A percentile compares a stretch with the other conserved stretches of the same genome.
Evolutionary conservation across 2,329 filamentous ascomycete species (phyloP).

Genomic region (Colletotrichum destructivum): DNA sequence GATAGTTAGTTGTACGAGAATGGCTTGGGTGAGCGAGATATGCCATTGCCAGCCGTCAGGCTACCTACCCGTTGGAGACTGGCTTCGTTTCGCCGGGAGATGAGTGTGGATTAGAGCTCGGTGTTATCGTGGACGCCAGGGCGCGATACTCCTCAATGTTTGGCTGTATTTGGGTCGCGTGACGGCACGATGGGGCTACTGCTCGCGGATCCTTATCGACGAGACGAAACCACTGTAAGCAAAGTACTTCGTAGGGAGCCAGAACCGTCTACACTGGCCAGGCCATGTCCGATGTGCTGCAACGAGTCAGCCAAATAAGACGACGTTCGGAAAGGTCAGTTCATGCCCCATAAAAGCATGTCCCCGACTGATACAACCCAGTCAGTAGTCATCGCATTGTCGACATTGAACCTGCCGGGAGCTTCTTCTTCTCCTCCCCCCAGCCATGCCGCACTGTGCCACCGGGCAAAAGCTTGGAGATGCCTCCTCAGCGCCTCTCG

Average conservation of each 20-base stretch:
- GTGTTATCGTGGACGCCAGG: conserved; percentile 17
- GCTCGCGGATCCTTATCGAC: conserved; percentile 39
- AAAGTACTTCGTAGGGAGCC: background rate
- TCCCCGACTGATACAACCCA: conserved; percentile 23
- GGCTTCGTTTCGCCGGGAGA: conserved; percentile 41
- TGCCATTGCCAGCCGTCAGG: background rate
- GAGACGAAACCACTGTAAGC: conserved; percentile 8
- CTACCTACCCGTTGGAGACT: conserved; percentile 40
- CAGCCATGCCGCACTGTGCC: conserved; percentile 26
- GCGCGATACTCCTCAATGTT: conserved; percentile 12
- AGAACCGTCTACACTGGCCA: conserved; percentile 1
- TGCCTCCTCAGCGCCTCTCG: background rate
- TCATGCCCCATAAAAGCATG: conserved; percentile 27
- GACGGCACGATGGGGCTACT: conserved; percentile 22
- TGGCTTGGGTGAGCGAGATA: conserved; percentile 23
- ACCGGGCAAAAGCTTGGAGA: background rate
- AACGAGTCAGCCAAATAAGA: conserved; percentile 35
- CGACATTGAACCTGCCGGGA: conserved; percentile 15
- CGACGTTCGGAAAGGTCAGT: conserved; percentile 27
- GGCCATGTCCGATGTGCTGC: conserved; percentile 29
- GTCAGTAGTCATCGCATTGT: conserved; percentile 21
- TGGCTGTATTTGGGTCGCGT: conserved; percentile 34
- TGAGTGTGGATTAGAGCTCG: conserved; percentile 35
- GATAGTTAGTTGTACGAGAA: conserved; percentile 1
- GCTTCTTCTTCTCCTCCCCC: conserved; percentile 3